Percentiles rank a stretch among this genome's conserved stretches.
Conservation (phyloP, 2,329 filamentous ascomycete species). For the Daldinia sp. region DNA sequence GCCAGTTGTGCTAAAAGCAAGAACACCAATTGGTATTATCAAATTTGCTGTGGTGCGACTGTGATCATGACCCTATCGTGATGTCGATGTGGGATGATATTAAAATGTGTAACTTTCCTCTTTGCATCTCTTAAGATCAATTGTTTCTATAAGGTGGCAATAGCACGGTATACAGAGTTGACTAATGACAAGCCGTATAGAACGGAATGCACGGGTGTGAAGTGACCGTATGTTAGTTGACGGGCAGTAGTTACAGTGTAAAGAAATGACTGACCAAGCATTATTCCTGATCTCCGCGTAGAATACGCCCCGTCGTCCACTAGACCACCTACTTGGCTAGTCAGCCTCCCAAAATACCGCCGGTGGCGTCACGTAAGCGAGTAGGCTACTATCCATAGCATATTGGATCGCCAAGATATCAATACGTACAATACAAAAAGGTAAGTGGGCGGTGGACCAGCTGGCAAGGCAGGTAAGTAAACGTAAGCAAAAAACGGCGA, state of each 20-base stretch:
- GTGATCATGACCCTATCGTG: constrained; percentile 15
- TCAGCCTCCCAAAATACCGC: constrained; percentile 9
- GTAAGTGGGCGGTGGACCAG: neutral
- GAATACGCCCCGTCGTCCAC: neutral
- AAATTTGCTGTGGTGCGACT: constrained; percentile 16
- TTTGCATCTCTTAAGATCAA: too few species aligned
- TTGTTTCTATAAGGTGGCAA: neutral
- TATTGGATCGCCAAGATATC: constrained; percentile 30
- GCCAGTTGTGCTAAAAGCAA: constrained; percentile 6
- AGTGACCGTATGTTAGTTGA: neutral
- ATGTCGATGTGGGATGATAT: constrained; percentile 16
- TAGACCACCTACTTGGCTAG: neutral
- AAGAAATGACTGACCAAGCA: neutral
- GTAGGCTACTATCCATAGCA: constrained; percentile 10
- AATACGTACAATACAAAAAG: neutral
- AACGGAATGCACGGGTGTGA: neutral
- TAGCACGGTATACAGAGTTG: neutral
- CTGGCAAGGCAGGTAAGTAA: neutral
- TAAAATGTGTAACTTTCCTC: neutral
- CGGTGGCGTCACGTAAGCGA: constrained; percentile 11
- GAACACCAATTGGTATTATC: constrained; percentile 1
- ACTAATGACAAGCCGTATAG: neutral
- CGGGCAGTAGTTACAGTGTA: neutral
- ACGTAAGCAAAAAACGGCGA: constrained; percentile 12
- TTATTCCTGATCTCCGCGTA: neutral